Base-by-base conservation (phyloP, 345 rosid species). In the Aquilaria sinensis region DNA sequence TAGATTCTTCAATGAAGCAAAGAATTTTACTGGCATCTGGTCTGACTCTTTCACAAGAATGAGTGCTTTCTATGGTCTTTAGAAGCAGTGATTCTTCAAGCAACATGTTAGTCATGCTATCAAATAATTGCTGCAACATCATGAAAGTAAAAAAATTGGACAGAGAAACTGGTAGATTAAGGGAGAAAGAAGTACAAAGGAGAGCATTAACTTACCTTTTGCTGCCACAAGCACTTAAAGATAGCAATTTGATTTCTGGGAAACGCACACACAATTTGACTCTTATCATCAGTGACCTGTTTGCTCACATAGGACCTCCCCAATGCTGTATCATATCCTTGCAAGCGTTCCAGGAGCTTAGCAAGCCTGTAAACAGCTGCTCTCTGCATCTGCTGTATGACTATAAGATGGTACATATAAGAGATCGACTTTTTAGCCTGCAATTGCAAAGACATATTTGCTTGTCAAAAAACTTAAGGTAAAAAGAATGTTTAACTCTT, bases 321-420 rank as follows among this genome's bases (percentile, higher is more conserved):
- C 62, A 86, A 57, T 45, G 80, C 67, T 59, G 72, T 72, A 58
- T 77, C 70, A 71, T 60, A 74, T 55, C 79, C 69, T 49, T 71
- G 72, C 72, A 88, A 72, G 66, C 69, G 67, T 71, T 76, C 75
- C 61, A 85, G 70, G 68, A 68, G 75, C 68, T 76, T 76, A 37
- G 86, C 67, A 72, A 90, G 80, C 64, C 55, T 70, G 63, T 94
- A 90, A 41, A 79, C 81, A 63, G 90, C 71, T 53, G 67, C 74
- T 61, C 95, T 83, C 68, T 88, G 99, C 70, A 58, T 76, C 69
- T 86, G 88, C 74, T 90, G 97, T 68, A 90, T 73, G 65, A 68
- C 72, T 60, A 86, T 74, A 53, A 94, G 95, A 83, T 94, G 97
- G 70, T 75, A 76, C 68, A 90, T 89, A 67, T 86, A 94, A 61